Conservation (phyloP, 2,329 filamentous ascomycete species). For the Tolypocladium amazonense region DNA sequence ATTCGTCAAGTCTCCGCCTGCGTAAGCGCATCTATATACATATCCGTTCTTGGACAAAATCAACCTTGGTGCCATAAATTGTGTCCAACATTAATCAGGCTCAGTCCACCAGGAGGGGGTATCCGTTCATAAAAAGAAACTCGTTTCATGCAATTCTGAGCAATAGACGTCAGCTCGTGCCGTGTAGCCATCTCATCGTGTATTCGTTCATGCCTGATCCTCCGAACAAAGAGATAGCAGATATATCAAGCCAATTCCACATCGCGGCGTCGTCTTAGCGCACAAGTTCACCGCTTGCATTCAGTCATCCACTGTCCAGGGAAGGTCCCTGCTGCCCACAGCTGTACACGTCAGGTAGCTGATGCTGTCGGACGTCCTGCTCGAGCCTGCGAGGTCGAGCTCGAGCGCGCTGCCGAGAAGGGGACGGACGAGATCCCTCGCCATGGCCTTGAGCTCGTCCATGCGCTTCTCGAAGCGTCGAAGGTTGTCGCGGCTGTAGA, state of each 20-base stretch:
- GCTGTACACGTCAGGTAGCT: conserved; percentile 41
- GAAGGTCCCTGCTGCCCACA: conserved; percentile 37
- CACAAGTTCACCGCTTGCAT: background rate
- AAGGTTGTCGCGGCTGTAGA: conserved; percentile 81
- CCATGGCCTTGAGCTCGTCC: conserved; percentile 79
- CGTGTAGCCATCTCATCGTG: background rate
- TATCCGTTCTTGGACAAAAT: background rate
- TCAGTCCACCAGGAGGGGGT: background rate
- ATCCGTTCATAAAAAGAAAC: background rate
- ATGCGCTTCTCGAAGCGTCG: conserved; percentile 76
- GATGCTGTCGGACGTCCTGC: conserved; percentile 29
- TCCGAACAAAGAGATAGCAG: background rate
- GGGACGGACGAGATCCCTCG: conserved; percentile 71
- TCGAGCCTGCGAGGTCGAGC: conserved; percentile 50
- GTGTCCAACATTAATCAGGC: background rate
- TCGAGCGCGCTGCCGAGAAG: conserved; percentile 80
- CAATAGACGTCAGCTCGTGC: background rate
- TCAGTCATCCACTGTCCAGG: conserved; percentile 33
- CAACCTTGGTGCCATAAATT: background rate
- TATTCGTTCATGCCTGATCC: background rate
- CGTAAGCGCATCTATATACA: background rate
- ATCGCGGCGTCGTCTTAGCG: background rate
- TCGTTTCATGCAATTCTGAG: background rate
- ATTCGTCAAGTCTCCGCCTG: background rate
- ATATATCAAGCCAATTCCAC: background rate